Base-by-base conservation (phyloP, 2,329 filamentous ascomycete genomes). In the Aspergillus persii region DNA sequence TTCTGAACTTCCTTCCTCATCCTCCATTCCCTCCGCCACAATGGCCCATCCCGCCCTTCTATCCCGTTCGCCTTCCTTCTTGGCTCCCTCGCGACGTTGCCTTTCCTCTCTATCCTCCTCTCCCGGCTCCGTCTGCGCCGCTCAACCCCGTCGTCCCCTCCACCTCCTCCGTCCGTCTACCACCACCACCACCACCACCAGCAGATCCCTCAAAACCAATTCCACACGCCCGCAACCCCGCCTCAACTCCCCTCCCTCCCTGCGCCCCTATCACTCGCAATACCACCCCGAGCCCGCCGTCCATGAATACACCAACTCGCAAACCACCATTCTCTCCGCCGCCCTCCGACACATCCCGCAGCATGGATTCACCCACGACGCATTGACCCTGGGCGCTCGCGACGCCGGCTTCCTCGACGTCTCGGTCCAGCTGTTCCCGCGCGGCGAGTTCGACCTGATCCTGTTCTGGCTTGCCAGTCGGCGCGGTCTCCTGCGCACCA, bases 401-500 rank as follows among this genome's bases (percentile, higher is more conserved):
- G 92, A 96, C 69, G 87, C 88, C 18, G 92, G 93, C 49, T 96
- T 94, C 74, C 86, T 92, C 54, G 91, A 95, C 71, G 92, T 94
- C 59, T 93, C 91, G 60, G 86, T 90, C 8, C 93, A 92, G 70
- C 80, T 97, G 23, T 86, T 99, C 57, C 87, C 91, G 1, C 83
- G 88, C 47, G 91, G 91, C 7, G 84, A 88, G 26, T 96, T 96
- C 77, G 89, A 90, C 67, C 82, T 99, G 30, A 87, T 98, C 66
- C 67, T 77, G 30, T 78, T 76, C 64, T 77, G 74, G 74, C 66
- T 77, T n/a, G 74, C 75, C 12, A 77, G 75, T 66, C 71, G 75
- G 27, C 70, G 76, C 11, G 76, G 71, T 7, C 61, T 73, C 8
- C 68, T 77, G 56, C 74, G 71, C 56, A 70, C 68, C 33, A 71